phyloP scores from a whole-genome alignment of 2,329 filamentous ascomycete species.

The Eutypella sp. region DNA sequence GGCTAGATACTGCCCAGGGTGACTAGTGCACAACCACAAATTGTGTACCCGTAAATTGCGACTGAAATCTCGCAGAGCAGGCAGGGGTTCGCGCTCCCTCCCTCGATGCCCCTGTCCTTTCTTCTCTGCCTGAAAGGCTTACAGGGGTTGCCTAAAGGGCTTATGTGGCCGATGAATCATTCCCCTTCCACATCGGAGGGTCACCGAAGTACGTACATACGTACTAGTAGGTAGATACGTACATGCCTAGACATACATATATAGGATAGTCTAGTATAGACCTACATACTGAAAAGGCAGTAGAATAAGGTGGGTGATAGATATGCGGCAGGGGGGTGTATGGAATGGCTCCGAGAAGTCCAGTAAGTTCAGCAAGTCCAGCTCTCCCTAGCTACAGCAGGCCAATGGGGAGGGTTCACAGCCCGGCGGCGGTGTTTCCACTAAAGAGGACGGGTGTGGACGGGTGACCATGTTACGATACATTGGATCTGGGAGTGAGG shows the following conservation, averaged over 20 bases:
- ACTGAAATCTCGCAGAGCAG: background rate
- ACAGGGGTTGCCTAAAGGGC: background rate
- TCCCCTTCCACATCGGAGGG: background rate
- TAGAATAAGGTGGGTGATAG: no score
- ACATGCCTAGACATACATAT: no score
- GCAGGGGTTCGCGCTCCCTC: background rate
- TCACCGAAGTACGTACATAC: no score
- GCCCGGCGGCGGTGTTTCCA: background rate
- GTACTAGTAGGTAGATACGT: no score
- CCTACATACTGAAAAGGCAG: no score
- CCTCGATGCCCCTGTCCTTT: background rate
- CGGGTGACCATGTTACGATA: background rate
- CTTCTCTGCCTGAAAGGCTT: background rate
- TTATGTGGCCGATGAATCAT: background rate
- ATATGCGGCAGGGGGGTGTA: background rate
- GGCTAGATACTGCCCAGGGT: background rate
- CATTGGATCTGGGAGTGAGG: background rate
- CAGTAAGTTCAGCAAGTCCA: background rate
- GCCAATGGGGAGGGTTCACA: background rate
- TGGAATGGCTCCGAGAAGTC: no score
- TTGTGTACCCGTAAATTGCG: background rate
- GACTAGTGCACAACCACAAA: background rate
- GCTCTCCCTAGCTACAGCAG: background rate
- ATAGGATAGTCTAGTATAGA: no score
- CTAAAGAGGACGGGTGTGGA: background rate